Evolutionary conservation across 192 early-diverging fungal genomes (phyloP), one percentile per base, ranked within the genome.

Genomic region (Entomortierella beljakovae): DNA sequence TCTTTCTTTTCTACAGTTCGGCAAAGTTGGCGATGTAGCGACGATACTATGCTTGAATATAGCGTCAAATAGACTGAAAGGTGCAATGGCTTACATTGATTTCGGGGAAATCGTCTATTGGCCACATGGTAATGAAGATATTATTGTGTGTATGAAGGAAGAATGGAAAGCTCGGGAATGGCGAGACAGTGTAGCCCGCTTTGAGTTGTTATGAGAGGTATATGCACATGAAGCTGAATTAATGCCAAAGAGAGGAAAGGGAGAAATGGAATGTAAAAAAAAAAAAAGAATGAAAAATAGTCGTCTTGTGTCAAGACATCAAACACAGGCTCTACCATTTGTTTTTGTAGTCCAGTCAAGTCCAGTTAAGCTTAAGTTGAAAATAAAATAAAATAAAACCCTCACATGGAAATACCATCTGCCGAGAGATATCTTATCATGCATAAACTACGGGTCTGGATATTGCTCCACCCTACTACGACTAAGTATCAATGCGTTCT

Each of bases 121-220:
- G 77, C 82, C 82, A 83, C 77, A 80, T 80, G 7, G 18, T 29
- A n/a, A n/a, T n/a, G n/a, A n/a, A n/a, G n/a, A n/a, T 52, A n/a
- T 7, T 52, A 52, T 7, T 16, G n/a, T 15, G 16, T 15, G n/a
- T 52, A 52, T 52, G 8, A 26, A 54, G 50, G 16, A 54, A 26
- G 43, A 22, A 22, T 26, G 64, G 16, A 31, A 28, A 22, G 20
- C 5, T 10, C 10, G 54, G 42, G 23, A 18, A 26, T n/a, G 64
- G 40, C 26, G 64, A 67, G 65, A 58, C 37, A 37, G 42, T 20
- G 37, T 58, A 6, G 37, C 37, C 26, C 57, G 57, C 37, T 37
- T 57, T 57, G 40, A 57, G 2, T 22, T 53, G 28, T 23, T 68
- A 53, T 28, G 34, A 37, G 23, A 54, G 64, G 64, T 67, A 57